Percentiles rank a stretch among this genome's conserved stretches.
These are phyloP conservation scores for Populus davidiana DNA, from an alignment of 345 rosid genomes.

Conservation along the genomic window DNA sequence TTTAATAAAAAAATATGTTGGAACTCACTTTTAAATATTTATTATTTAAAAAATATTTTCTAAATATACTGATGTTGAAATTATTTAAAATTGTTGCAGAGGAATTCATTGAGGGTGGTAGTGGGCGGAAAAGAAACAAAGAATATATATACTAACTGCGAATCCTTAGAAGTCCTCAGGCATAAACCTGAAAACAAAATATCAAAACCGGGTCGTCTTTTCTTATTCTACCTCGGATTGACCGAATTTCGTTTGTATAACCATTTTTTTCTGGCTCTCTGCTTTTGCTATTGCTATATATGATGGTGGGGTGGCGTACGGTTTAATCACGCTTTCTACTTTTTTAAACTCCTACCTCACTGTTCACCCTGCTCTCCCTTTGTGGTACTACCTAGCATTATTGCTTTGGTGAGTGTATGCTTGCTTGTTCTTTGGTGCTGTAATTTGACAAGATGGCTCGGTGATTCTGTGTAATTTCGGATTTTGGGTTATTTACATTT, in stretches of 20 bases:
- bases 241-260: slow-evolving; percentile 2
- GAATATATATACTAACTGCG: too few species aligned
- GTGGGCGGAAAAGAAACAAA: too few species aligned
- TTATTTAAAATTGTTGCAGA: too few species aligned
- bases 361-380: too few species aligned
- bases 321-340: not conserved
- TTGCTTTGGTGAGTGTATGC: not conserved
- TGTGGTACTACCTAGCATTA: not conserved
- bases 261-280: not conserved
- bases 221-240: not conserved
- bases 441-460: too few species aligned
- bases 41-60: too few species aligned
- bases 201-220: not conserved
- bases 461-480: too few species aligned
- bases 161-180: not conserved
- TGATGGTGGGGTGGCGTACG: not conserved
- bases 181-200: not conserved
- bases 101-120: too few species aligned
- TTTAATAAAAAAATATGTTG: too few species aligned
- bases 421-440: not conserved
- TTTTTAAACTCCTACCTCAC: not conserved
- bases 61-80: too few species aligned
- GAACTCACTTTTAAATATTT: too few species aligned
- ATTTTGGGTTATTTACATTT: too few species aligned
- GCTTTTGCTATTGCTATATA: not conserved